Conservation (phyloP, 2,329 filamentous ascomycete species). For the Fusarium clavum region DNA sequence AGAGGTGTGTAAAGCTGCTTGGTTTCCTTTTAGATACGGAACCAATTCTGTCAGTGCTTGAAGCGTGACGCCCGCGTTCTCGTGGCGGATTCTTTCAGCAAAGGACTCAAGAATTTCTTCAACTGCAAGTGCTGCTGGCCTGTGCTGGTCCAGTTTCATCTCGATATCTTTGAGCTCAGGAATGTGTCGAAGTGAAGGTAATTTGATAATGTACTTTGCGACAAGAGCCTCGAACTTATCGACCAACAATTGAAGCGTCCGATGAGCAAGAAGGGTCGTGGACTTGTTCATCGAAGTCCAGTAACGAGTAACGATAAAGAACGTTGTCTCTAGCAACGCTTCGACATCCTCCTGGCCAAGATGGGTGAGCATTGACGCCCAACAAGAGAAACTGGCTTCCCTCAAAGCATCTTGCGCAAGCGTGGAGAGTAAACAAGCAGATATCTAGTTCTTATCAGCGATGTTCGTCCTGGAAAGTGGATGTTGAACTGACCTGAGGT, state of each 20-base stretch:
- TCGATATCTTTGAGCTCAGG: constrained; percentile 76
- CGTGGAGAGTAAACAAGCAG: constrained; percentile 89
- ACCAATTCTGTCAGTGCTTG: constrained; percentile 84
- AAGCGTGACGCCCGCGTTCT: constrained; percentile 86
- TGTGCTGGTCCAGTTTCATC: constrained; percentile 71
- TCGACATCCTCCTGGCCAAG: constrained; percentile 84
- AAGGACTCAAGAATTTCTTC: constrained; percentile 78
- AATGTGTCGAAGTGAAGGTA: constrained; percentile 83
- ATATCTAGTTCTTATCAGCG: constrained; percentile 69
- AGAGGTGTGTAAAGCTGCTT: constrained; percentile 81
- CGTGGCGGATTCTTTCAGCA: constrained; percentile 78
- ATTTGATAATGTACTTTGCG: constrained; percentile 73
- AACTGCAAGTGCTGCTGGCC: constrained; percentile 55
- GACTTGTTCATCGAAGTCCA: constrained; percentile 76
- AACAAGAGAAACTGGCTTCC: constrained; percentile 82
- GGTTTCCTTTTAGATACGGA: constrained; percentile 77
- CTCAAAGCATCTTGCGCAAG: constrained; percentile 80
- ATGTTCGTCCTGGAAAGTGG: not conserved
- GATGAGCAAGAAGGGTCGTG: constrained; percentile 69
- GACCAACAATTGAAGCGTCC: constrained; percentile 74
- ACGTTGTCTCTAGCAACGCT: constrained; percentile 85
- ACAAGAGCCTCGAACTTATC: constrained; percentile 71
- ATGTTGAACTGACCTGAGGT: constrained; percentile 75
- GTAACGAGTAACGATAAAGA: constrained; percentile 85
- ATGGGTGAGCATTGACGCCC: constrained; percentile 80